These are phyloP conservation scores for Entomortierella parvispora DNA, from an alignment of 192 early-diverging fungal genomes.

Conservation along the genomic window DNA sequence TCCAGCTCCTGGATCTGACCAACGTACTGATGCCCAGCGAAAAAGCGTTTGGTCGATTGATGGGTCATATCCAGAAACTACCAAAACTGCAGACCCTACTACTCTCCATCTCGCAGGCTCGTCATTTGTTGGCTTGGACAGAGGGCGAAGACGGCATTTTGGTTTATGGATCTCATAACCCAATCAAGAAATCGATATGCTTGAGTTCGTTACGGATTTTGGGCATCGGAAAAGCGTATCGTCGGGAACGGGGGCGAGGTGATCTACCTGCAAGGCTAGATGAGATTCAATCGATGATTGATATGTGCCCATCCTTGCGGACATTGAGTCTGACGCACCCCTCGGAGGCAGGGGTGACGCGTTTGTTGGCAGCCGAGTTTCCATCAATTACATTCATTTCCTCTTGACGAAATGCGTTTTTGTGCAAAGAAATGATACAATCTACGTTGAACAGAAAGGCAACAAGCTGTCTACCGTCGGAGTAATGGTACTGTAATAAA, in stretches of 20 bases:
- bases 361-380: constrained; percentile 1
- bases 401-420: background rate
- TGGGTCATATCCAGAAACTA: constrained; percentile 12
- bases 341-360: constrained; percentile 13
- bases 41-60: background rate
- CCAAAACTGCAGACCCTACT: constrained; percentile 1
- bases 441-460: background rate
- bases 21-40: background rate
- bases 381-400: constrained; percentile 4
- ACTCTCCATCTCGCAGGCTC: constrained; percentile 17
- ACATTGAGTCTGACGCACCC: constrained; percentile 9
- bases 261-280: constrained; percentile 10
- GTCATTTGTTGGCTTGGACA: background rate
- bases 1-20: constrained; percentile 10
- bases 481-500: no score
- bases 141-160: no score
- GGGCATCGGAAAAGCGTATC: constrained; percentile 14
- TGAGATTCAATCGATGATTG: constrained; percentile 11
- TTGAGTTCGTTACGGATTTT: constrained; percentile 9
- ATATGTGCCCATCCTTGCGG: background rate
- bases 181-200: background rate
- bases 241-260: background rate
- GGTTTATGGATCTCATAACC: no score
- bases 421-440: no score
- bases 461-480: no score